A percentile compares a stretch with the other conserved stretches of the same genome.
Evolutionary conservation across 106 monocot species (phyloP).

Genomic region (Platanthera guangdongensis): DNA sequence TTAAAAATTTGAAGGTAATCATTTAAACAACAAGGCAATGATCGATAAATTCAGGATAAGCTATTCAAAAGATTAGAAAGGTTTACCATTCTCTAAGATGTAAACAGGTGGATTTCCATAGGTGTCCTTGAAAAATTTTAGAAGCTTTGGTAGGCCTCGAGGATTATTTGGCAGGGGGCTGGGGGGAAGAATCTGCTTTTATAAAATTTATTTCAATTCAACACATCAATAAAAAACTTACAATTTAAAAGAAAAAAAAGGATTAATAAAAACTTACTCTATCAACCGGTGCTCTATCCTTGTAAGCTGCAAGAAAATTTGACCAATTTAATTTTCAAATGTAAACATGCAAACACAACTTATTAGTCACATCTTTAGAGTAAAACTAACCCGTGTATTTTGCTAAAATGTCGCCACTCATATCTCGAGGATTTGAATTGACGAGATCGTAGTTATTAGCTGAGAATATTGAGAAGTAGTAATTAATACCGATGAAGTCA

Average conservation of each 20-base stretch:
- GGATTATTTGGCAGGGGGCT: background rate
- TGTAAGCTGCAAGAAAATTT: background rate
- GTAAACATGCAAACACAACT: background rate
- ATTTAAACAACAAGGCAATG: too few relatives aligned
- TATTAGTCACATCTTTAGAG: background rate
- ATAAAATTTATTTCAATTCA: background rate
- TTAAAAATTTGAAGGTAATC: too few relatives aligned
- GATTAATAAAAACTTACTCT: background rate
- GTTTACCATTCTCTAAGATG: conserved; percentile 19
- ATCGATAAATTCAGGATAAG: background rate
- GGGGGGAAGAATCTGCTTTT: background rate
- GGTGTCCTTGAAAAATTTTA: conserved; percentile 11
- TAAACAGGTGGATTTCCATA: conserved; percentile 21
- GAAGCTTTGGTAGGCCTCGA: background rate
- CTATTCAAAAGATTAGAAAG: background rate
- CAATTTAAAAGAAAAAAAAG: background rate
- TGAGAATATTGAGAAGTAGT: conserved; percentile 24
- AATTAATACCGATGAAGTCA: conserved; percentile 42
- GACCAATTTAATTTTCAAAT: background rate
- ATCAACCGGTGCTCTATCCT: background rate
- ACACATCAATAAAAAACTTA: background rate
- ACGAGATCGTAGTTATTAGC: conserved; percentile 1
- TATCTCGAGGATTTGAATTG: conserved; percentile 8
- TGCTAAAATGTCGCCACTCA: conserved; percentile 23
- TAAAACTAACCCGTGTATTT: conserved; percentile 14